phyloP scores from a whole-genome alignment of 805 yeast genomes.

The Kluyveromyces aestuarii region DNA sequence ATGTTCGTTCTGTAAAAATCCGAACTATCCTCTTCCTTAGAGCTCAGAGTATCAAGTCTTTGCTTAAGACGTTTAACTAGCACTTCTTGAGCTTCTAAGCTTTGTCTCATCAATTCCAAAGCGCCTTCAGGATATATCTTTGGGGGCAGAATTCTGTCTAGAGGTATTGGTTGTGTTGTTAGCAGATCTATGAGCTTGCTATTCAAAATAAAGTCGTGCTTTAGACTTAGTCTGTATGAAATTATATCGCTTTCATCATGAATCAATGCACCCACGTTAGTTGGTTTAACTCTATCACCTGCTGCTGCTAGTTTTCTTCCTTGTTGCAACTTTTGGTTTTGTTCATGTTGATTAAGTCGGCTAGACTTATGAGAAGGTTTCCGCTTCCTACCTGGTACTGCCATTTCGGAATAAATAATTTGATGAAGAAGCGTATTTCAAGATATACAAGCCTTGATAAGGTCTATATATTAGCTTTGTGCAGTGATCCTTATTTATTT shows the following conservation, averaged over 20 bases:
- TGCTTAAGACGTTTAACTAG: conserved; percentile 2
- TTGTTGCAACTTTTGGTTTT: not conserved
- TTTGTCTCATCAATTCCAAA: conserved; percentile 7
- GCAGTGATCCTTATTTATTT: not conserved
- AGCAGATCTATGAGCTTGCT: conserved; percentile 17
- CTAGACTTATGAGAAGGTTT: not conserved
- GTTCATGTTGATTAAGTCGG: not conserved
- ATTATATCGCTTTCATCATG: conserved; percentile 29
- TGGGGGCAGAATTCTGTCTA: conserved; percentile 15
- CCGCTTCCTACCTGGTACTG: conserved; percentile 1
- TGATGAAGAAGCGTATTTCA: too few relatives aligned
- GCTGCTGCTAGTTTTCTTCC: conserved; percentile 4
- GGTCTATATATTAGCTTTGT: not conserved
- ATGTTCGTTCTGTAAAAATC: not conserved
- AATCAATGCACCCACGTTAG: conserved; percentile 15
- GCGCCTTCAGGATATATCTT: conserved; percentile 5
- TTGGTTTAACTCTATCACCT: conserved; percentile 20
- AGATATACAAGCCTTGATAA: not conserved
- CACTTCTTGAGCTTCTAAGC: conserved; percentile 10
- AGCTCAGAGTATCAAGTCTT: not conserved
- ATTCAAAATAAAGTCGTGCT: conserved; percentile 18
- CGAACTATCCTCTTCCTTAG: not conserved
- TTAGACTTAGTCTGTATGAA: conserved; percentile 20
- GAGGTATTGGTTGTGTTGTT: conserved; percentile 17
- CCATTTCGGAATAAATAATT: not conserved